phyloP scores from a whole-genome alignment of 2,329 filamentous ascomycete species.

The Nothophaeocryptopus gaeumannii region DNA sequence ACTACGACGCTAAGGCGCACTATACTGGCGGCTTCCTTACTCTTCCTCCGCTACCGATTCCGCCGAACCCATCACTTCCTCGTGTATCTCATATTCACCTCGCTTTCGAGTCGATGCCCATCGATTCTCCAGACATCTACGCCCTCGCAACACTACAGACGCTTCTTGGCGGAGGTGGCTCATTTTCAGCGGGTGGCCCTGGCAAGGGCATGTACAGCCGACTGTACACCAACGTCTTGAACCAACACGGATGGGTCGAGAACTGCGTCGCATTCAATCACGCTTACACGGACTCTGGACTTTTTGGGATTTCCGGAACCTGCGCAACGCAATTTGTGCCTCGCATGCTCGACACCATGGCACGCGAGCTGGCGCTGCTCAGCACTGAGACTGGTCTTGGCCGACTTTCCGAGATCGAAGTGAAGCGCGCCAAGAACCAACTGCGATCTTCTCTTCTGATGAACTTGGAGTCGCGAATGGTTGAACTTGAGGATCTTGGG shows the following conservation, averaged over 20 bases:
- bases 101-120: conserved; percentile 90
- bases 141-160: conserved; percentile 93
- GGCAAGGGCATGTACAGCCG: conserved; percentile 99
- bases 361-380: conserved; percentile 77
- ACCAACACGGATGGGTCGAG: conserved; percentile 97
- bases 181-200: conserved; percentile 92
- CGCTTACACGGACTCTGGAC: conserved; percentile 89
- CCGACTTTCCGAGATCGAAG: conserved; percentile 71
- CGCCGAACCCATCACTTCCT: conserved; percentile 72
- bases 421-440: conserved; percentile 94
- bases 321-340: conserved; percentile 76
- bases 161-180: conserved; percentile 90
- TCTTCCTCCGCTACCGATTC: conserved; percentile 75
- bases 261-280: conserved; percentile 96
- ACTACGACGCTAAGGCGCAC: conserved; percentile 65
- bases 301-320: conserved; percentile 88
- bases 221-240: conserved; percentile 94
- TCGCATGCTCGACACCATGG: conserved; percentile 92
- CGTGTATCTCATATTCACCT: conserved; percentile 90
- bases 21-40: conserved; percentile 95
- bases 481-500: conserved; percentile 93
- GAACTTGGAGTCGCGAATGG: conserved; percentile 97
- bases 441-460: conserved; percentile 84
- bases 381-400: conserved; percentile 72
- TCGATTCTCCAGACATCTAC: conserved; percentile 89